Evolutionary conservation across 108 stramenopile species (phyloP), one percentile per base, ranked within the genome.

Genomic region (Pelagomonas calceolata): DNA sequence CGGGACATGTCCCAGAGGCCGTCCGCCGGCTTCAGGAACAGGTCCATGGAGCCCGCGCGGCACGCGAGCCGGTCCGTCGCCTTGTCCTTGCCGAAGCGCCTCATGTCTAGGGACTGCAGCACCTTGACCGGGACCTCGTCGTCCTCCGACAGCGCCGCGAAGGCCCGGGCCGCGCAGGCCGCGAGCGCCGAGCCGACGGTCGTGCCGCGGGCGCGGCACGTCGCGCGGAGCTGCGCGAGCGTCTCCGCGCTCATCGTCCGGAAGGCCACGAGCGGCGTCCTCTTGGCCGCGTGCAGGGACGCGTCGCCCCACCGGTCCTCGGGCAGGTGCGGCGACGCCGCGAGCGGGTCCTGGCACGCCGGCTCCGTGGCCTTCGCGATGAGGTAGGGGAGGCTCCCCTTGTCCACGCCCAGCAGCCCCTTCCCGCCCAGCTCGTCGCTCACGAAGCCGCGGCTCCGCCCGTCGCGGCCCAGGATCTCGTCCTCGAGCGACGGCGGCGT

Each of bases 101-200:
- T 75, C 90, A 90, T 90, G 77, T 92, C 90, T 46, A 92, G 70
- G 0, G 87, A 88, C 81, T 92, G 90, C 34, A 92, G 76, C 7
- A 92, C 79, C 75, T 92, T 92, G 86, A 90, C 90, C 21, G 26
- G 21, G 21, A 26, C 51, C 14, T 17, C 21, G 21, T 17, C 51
- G 21, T 4, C 14, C 14, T 26, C 21, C 21, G 21, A 16, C 14
- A 45, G 44, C 44, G 44, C 44, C 44, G 44, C 44, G 26, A 26
- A 60, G 21, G 51, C 14, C 7, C 51, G 14, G 21, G 51, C 51
- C 7, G 51, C 14, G 21, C 21, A 17, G 21, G 51, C 51, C 14
- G 51, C 51, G 51, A 60, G 51, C 51, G 51, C 51, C 51, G 51
- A 60, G 51, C 51, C 51, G 21, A 60, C 51, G 51, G 51, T 60